Base-by-base conservation (phyloP, 345 rosid genomes). In the Eucalyptus camaldulensis region DNA sequence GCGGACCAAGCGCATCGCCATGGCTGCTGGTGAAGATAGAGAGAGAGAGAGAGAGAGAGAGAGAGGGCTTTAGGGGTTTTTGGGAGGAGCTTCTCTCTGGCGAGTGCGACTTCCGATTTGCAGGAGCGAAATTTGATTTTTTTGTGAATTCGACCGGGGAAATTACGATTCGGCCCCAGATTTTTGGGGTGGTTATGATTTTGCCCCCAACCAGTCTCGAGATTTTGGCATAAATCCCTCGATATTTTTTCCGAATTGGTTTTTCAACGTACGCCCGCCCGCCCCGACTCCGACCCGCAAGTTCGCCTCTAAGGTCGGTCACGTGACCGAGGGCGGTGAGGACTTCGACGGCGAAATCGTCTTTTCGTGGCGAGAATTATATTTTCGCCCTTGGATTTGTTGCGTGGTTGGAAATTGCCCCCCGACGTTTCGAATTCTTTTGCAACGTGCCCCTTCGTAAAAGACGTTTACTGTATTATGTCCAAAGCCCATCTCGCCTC, bases 1-100 rank as follows among this genome's bases (percentile, higher is more conserved):
- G 27, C 96, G 96, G 90, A 92, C 86, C 13, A 92, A 60, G 47
- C 95, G 95, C 96, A 94, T 95, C 33, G 90, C 86, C 88, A 89
- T 81, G 43, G 87, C 89, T 56, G 49, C 69, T 17, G 44, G 11
- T 12, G 53, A 13, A 24, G 49, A 69, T 31, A 51, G 62, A 22
- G 43, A 31, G 56, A 51, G 22, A 19, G 24, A 17, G 60, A 49
- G 51, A 22, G 5, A 24, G 27, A 19, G 24, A 17, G 60, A 49
- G 51, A 22, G 5, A 24, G 27, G 37, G 24, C 0, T 25, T 24
- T 31, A 44, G 80, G 80, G 88, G 43, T 13, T 47, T 51, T 40
- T 24, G 1, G 80, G 85, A 16, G 17, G 21, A 17, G 44, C 7
- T 65, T 22, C 0, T 40, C 85, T 40, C 29, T 21, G 47, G 47